phyloP scores from a whole-genome alignment of 1,284 basidiomycete species.

The Ustanciosporium gigantosporum region DNA sequence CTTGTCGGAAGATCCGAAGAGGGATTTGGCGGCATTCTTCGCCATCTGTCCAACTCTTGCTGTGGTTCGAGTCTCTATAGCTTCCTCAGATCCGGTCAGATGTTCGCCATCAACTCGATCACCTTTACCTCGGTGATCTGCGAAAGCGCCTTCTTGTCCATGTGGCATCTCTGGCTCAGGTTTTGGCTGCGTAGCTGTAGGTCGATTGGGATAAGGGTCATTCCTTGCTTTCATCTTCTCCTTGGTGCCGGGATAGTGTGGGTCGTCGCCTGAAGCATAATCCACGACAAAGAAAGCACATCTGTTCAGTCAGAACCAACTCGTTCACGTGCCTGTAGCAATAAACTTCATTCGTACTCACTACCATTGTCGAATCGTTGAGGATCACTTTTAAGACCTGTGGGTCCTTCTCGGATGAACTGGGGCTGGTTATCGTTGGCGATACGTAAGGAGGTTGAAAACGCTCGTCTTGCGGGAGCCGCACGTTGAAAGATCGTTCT shows the following conservation, averaged over 20 bases:
- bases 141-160: slow-evolving; percentile 31
- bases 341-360: no score
- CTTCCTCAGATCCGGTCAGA: slow-evolving; percentile 22
- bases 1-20: slow-evolving; percentile 17
- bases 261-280: slow-evolving; percentile 17
- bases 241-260: slow-evolving; percentile 30
- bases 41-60: slow-evolving; percentile 16
- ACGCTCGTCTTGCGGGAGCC: slow-evolving; percentile 2
- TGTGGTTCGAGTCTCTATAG: slow-evolving; percentile 18
- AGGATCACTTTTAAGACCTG: slow-evolving; percentile 20
- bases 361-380: slow-evolving; percentile 31
- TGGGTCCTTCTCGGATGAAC: slow-evolving; percentile 29
- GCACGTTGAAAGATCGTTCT: slow-evolving; percentile 8
- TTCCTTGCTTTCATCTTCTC: slow-evolving; percentile 19
- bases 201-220: slow-evolving; percentile 25
- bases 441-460: slow-evolving; percentile 1
- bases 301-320: neutral
- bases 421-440: slow-evolving; percentile 11
- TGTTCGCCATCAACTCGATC: slow-evolving; percentile 11
- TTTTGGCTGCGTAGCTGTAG: slow-evolving; percentile 2
- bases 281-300: neutral
- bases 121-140: slow-evolving; percentile 36
- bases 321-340: neutral
- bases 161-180: slow-evolving; percentile 30
- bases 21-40: slow-evolving; percentile 18